Conservation (phyloP, 805 yeast species). For the Metschnikowia lunata region DNA sequence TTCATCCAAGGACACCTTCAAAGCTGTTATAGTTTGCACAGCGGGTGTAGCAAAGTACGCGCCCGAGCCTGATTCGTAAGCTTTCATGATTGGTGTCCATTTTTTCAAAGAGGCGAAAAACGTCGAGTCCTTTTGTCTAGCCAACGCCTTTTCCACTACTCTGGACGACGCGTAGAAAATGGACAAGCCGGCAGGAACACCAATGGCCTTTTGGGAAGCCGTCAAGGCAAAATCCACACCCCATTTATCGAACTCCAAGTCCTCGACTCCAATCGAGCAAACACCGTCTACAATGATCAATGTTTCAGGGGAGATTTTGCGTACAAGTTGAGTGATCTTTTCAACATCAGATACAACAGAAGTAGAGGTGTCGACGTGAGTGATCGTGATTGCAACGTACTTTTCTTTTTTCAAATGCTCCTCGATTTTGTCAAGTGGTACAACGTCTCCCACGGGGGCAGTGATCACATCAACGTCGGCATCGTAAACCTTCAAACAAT, state of each 20-base stretch:
- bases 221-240: conserved; percentile 82
- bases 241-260: conserved; percentile 82
- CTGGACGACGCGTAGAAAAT: conserved; percentile 71
- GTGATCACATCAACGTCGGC: conserved; percentile 69
- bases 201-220: conserved; percentile 94
- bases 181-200: conserved; percentile 90
- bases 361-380: conserved; percentile 96
- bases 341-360: conserved; percentile 80
- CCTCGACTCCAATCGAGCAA: conserved; percentile 89
- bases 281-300: conserved; percentile 89
- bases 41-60: conserved; percentile 98
- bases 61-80: conserved; percentile 73
- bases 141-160: conserved; percentile 60
- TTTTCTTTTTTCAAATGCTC: conserved; percentile 45
- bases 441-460: conserved; percentile 71
- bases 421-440: conserved; percentile 54
- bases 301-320: conserved; percentile 68
- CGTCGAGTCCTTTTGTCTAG: conserved; percentile 44
- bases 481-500: conserved; percentile 66
- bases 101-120: conserved; percentile 69
- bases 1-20: conserved; percentile 70
- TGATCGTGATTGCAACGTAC: conserved; percentile 73
- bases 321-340: conserved; percentile 56
- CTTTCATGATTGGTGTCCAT: conserved; percentile 87
- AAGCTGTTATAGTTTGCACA: conserved; percentile 77